Percentiles rank a stretch among this genome's conserved stretches.
Evolutionary conservation across 768 basidiomycete genomes (phyloP).

Genomic region (Naganishia kalamii): DNA sequence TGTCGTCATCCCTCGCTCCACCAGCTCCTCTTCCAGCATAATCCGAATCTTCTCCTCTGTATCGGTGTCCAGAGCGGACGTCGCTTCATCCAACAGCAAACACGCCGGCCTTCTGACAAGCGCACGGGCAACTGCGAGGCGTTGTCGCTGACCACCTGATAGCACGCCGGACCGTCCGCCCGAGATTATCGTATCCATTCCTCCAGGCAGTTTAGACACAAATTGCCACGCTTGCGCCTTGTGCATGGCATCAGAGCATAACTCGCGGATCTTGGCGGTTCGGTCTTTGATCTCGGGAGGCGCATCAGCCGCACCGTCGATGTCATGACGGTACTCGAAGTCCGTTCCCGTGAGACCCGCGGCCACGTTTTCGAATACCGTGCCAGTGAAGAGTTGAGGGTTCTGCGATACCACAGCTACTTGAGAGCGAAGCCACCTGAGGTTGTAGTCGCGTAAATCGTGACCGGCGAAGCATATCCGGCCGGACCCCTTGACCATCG

Average conservation of each 20-base stretch:
- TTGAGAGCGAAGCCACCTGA: constrained; percentile 34
- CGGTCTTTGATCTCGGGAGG: not conserved
- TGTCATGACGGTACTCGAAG: constrained; percentile 35
- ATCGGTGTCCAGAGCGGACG: constrained; percentile 31
- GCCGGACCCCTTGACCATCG: not conserved
- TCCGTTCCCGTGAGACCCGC: constrained; percentile 41
- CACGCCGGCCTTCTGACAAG: not conserved
- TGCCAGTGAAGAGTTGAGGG: constrained; percentile 36
- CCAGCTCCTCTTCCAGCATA: constrained; percentile 4
- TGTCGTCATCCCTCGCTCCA: constrained; percentile 27
- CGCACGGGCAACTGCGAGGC: constrained; percentile 3
- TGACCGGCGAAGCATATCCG: constrained; percentile 25
- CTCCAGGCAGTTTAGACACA: constrained; percentile 38
- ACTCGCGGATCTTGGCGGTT: not conserved
- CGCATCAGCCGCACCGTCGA: constrained; percentile 7
- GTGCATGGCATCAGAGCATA: constrained; percentile 46
- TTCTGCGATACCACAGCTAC: constrained; percentile 37
- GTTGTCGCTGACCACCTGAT: constrained; percentile 30
- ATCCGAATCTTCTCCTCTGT: constrained; percentile 30
- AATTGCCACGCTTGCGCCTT: constrained; percentile 45
- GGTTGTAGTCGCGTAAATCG: constrained; percentile 32
- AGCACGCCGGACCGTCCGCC: constrained; percentile 40
- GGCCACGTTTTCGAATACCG: constrained; percentile 45
- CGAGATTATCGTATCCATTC: constrained; percentile 34
- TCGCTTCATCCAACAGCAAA: constrained; percentile 37